Conservation (phyloP, 352 stramenopile genomes). For the Albugo laibachii region DNA sequence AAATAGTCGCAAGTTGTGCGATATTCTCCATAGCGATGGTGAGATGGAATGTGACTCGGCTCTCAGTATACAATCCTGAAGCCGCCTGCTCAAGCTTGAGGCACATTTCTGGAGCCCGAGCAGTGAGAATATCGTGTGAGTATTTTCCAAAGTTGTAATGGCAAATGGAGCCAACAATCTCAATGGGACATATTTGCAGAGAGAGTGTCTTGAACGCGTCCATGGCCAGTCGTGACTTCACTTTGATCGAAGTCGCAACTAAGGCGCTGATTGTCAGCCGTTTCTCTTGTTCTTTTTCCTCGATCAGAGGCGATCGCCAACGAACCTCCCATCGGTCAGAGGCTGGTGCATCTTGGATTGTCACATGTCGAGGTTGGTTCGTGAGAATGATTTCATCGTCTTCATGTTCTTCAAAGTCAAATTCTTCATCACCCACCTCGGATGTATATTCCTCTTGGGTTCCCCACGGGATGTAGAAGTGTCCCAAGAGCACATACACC, state of each 20-base stretch:
- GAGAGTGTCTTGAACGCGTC: constrained; percentile 21
- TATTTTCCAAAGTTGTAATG: constrained; percentile 10
- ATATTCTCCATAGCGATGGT: constrained; percentile 41
- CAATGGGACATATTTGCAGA: constrained; percentile 15
- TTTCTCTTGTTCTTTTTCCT: constrained; percentile 29
- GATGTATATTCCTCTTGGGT: constrained; percentile 29
- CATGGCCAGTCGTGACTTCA: constrained; percentile 21
- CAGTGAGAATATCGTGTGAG: background rate
- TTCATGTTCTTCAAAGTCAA: constrained; percentile 4
- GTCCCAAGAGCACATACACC: constrained; percentile 25
- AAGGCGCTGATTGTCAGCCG: constrained; percentile 44
- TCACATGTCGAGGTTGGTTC: constrained; percentile 9
- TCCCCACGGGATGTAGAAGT: constrained; percentile 69
- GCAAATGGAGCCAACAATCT: constrained; percentile 17
- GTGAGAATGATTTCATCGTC: constrained; percentile 22
- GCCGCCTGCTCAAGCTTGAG: no score
- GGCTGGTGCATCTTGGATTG: constrained; percentile 12
- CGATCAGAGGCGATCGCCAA: constrained; percentile 32
- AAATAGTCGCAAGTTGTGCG: constrained; percentile 41
- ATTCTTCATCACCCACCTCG: constrained; percentile 41
- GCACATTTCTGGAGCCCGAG: no score
- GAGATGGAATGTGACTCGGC: no score
- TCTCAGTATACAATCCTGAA: no score
- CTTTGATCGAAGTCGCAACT: constrained; percentile 39
- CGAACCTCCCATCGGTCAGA: constrained; percentile 66